Base-by-base conservation (phyloP, 129 eudicot species). In the Sambucus nigra region DNA sequence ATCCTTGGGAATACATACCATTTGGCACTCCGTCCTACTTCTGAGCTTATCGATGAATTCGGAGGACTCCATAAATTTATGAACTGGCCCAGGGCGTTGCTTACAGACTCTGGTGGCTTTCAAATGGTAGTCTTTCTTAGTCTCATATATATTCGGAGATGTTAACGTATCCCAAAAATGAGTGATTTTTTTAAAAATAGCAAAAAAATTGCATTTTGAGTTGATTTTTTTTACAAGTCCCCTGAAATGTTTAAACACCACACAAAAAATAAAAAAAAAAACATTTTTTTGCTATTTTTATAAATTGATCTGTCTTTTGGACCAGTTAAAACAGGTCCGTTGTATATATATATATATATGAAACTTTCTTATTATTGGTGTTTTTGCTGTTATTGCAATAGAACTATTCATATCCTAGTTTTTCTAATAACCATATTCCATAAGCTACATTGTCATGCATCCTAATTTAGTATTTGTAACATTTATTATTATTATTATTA, bases 61-160 rank as follows among this genome's bases (percentile, higher is more conserved):
- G 97, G 95, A 8, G 95, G 95, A 31, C 92, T 88, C 49, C 97
- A 88, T 71, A 88, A 78, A 41, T 88, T 84, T 66, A 88, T 88
- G 97, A 88, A 88, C 67, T 88, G 97, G 97, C 95, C 87, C 14
- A 84, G 97, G 78, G 97, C 87, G 23, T 65, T 88, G 75, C 95
- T 88, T 52, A 88, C 97, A 25, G 97, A 88, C 66, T 88, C 97
- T 46, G 97, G 97, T 58, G 97, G 97, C 69, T 88, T 88, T 73
- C 97, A 88, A 73, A 88, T 88, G 97, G 97, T 88, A 35, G 35
- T 24, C 26, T 60, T 51, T 22, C 42, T n/a, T n/a, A n/a, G n/a
- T n/a, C n/a, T n/a, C n/a, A n/a, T n/a, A n/a, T n/a, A n/a, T n/a
- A n/a, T n/a, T n/a, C n/a, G n/a, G n/a, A n/a, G n/a, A n/a, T n/a